Base-by-base conservation (phyloP, 805 yeast species). In the Saturnispora mendoncae region DNA sequence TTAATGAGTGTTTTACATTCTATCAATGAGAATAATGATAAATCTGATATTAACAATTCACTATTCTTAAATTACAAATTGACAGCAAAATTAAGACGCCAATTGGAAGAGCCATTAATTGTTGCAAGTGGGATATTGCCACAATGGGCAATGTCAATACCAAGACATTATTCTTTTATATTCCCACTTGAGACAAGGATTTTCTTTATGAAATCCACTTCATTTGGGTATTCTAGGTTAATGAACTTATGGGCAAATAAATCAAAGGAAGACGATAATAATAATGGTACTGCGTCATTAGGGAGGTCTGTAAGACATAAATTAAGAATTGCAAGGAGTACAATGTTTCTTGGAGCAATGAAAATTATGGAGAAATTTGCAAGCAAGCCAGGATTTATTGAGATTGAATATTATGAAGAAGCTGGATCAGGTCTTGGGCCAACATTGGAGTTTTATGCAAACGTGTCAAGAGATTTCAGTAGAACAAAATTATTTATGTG, bases 361-460 rank as follows among this genome's bases (percentile, higher is more conserved):
- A 84, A 84, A 52, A 82, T 88, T 2, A 64, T 92, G 59, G 80
- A 77, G 33, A 64, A 74, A 38, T 81, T 85, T 56, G 94, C 92
- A 0, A 63, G 83, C 0, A 71, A 80, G n/a, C 87, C 95, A 1
- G 81, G 86, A 23, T 67, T 84, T 4, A 62, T 90, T 18, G 97
- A 90, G 52, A 78, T 92, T 42, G 95, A 88, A 56, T 90, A 83
- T 53, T 76, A 71, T 47, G 87, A 81, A 49, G 98, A 90, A 57
- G 95, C 72, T 6, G 98, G 97, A n/a, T 80, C 95, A 0, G 98
- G 98, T 0, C 64, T 87, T 34, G 98, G 98, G 0, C 98, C 98
- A 3, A 90, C 98, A 0, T 66, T 88, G 48, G 98, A 90, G 60
- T 90, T 92, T 55, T 90, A 86, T 54, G 78, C 97, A 0, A 66